phyloP scores from a whole-genome alignment of 2,329 filamentous ascomycete genomes.

The Periconia sp. region DNA sequence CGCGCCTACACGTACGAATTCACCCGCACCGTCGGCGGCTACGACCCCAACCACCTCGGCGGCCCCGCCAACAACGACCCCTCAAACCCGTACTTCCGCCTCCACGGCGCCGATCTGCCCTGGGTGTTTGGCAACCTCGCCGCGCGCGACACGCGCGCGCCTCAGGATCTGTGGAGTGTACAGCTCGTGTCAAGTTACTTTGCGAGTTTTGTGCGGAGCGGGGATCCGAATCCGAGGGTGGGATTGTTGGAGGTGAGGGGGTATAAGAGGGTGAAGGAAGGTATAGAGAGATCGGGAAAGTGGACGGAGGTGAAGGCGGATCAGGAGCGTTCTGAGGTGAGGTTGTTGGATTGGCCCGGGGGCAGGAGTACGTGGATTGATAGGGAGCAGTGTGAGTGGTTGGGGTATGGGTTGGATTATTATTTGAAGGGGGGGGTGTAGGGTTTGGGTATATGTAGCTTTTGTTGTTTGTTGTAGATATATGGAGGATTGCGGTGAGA shows the following conservation, averaged over 20 bases:
- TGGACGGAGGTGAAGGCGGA: constrained; percentile 39
- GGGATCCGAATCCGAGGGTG: constrained; percentile 54
- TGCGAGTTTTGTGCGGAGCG: constrained; percentile 53
- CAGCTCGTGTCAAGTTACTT: constrained; percentile 54
- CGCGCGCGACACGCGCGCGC: constrained; percentile 49
- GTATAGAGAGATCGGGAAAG: constrained; percentile 41
- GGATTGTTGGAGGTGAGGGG: constrained; percentile 51
- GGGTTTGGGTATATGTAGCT: too few species aligned
- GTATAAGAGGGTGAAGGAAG: constrained; percentile 47
- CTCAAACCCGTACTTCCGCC: constrained; percentile 56
- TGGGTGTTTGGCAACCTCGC: constrained; percentile 57
- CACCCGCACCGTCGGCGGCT: constrained; percentile 57
- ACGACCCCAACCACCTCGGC: constrained; percentile 57
- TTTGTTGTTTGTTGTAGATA: too few species aligned
- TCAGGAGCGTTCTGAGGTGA: constrained; percentile 29
- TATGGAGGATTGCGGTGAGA: too few species aligned
- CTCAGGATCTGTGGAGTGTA: constrained; percentile 50
- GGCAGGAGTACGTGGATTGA: constrained; percentile 50
- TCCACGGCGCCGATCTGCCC: constrained; percentile 57
- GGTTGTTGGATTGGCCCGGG: constrained; percentile 52
- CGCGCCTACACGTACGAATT: constrained; percentile 63
- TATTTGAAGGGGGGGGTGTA: constrained; percentile 30
- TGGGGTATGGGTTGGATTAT: constrained; percentile 36
- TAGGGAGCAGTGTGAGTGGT: constrained; percentile 51
- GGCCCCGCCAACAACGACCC: constrained; percentile 54